Evolutionary conservation across 1,284 basidiomycete genomes (phyloP).

Genomic region (Trametes polyzona): DNA sequence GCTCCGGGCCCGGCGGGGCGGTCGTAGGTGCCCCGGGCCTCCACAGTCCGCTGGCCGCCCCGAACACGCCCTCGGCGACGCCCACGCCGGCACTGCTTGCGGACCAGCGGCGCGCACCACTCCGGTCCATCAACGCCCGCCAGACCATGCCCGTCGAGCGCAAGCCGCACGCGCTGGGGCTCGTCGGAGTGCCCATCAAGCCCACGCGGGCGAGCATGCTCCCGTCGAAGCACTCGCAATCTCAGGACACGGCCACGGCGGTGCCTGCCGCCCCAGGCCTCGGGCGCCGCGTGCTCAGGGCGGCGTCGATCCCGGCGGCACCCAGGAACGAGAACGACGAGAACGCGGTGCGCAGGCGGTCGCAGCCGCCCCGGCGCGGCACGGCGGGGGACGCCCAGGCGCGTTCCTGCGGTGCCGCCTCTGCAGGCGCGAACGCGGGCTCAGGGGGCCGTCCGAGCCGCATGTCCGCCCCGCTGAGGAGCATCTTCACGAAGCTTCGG

Average conservation of each 20-base stretch:
- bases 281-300: slow-evolving; percentile 4
- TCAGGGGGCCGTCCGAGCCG: slow-evolving; percentile 30
- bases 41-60: too few relatives aligned
- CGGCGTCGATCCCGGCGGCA: slow-evolving; percentile 3
- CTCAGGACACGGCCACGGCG: not conserved
- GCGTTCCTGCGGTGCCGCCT: slow-evolving; percentile 1
- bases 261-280: not conserved
- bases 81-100: slow-evolving; percentile 4
- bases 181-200: slow-evolving; percentile 9
- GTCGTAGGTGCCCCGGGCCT: slow-evolving; percentile 19
- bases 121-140: slow-evolving; percentile 26
- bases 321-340: slow-evolving; percentile 12
- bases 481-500: slow-evolving; percentile 34
- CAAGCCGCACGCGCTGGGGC: slow-evolving; percentile 18
- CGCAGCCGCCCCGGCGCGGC: slow-evolving; percentile 8
- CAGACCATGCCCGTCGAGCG: slow-evolving; percentile 29
- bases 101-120: slow-evolving; percentile 22
- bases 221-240: not conserved
- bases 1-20: slow-evolving; percentile 14
- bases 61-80: too few relatives aligned
- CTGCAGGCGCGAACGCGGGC: not conserved
- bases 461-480: slow-evolving; percentile 34
- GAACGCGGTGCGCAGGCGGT: slow-evolving; percentile 13
- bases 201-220: not conserved
- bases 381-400: slow-evolving; percentile 9